Evolutionary conservation across 257 asterid genomes (phyloP), one percentile per base, ranked within the genome.

Genomic region (Thymus quinquecostatus): DNA sequence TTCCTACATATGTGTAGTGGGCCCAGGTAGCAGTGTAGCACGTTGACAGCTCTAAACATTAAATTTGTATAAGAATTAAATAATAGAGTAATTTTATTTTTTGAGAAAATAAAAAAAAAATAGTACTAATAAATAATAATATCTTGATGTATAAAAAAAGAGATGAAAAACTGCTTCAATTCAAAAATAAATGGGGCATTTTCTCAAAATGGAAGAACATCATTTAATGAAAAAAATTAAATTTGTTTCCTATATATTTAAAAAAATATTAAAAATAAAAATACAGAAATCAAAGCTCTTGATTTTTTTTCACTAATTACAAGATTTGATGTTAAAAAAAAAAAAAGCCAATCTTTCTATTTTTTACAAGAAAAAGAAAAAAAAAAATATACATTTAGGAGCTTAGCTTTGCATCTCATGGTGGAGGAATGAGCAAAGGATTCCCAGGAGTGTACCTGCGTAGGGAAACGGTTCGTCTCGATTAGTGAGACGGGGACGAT

Each of bases 391-490:
- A 79, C 69, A 66, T 68, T 57, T 73, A 69, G 12, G 36, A 71
- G 60, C 48, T 28, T 40, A 48, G 47, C 71, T 63, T 38, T 10
- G 70, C 55, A 55, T 61, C 54, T 34, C 69, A 63, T 3, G 71
- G 85, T 47, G 85, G 82, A 34, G 85, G 83, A 28, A 80, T 68
- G 86, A 90, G 60, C 33, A 78, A 83, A 38, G 95, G 96, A 82
- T 93, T 93, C 57, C 98, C 97, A 8, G 96, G 92, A 41, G 86
- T 81, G 63, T 79, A 79, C 85, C 98, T 93, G 60, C 48, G 60
- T 59, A 80, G 71, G 71, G 56, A 72, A 57, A 28, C 49, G 6
- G 30, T 14, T 43, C 12, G 21, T 4, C 57, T 49, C 50, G 40
- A 34, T 51, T 58, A 49, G 66, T 38, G 36, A 11, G n/a, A 21